phyloP scores from a whole-genome alignment of 1,139 yeast genomes.

The Blastobotrys illinoisensis region DNA sequence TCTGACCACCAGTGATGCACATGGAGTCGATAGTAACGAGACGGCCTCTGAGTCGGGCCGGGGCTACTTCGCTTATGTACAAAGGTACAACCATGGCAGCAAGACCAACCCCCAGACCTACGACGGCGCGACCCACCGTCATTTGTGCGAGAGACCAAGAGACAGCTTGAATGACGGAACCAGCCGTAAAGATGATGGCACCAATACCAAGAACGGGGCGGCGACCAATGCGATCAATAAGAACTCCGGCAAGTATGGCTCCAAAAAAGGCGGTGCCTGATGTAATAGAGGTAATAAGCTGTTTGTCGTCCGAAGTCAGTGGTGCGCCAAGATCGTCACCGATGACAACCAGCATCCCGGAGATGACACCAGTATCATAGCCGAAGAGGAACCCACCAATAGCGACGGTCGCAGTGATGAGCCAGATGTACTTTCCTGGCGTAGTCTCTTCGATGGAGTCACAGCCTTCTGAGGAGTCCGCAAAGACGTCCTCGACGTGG shows the following conservation, averaged over 20 bases:
- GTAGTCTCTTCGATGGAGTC: conserved; percentile 3
- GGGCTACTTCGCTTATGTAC: conserved; percentile 18
- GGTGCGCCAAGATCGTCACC: conserved; percentile 1
- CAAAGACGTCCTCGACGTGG: background rate
- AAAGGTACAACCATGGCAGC: conserved; percentile 19
- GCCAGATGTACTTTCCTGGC: background rate
- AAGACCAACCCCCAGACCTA: conserved; percentile 44
- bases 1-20: conserved; percentile 55
- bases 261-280: conserved; percentile 10
- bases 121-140: conserved; percentile 64
- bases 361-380: conserved; percentile 23
- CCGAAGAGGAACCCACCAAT: conserved; percentile 18
- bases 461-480: background rate
- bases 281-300: conserved; percentile 6
- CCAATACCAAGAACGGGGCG: conserved; percentile 2
- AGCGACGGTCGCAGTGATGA: conserved; percentile 10
- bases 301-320: conserved; percentile 4
- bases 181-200: background rate
- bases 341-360: conserved; percentile 15
- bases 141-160: conserved; percentile 68
- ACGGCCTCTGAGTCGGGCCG: conserved; percentile 17
- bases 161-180: conserved; percentile 58
- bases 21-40: conserved; percentile 38
- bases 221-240: conserved; percentile 6
- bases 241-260: conserved; percentile 1